These are phyloP conservation scores for Erigeron canadensis DNA, from an alignment of 129 eudicot genomes.

Conservation along the genomic window DNA sequence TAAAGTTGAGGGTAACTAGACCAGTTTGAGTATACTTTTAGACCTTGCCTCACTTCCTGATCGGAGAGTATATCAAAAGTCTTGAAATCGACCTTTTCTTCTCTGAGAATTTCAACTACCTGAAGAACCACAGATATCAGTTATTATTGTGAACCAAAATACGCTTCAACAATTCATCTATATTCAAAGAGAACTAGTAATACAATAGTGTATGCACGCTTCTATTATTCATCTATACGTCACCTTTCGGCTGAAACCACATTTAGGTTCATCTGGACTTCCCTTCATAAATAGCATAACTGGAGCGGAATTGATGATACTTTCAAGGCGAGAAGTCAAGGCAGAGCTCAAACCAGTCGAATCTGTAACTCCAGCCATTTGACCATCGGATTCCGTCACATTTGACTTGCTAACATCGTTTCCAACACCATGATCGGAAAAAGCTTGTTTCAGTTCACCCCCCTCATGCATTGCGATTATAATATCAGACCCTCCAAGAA, in stretches of 20 bases:
- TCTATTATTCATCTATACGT: no score
- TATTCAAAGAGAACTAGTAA: background rate
- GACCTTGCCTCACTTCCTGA: constrained; percentile 94
- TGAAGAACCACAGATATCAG: background rate
- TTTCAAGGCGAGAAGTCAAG: constrained; percentile 56
- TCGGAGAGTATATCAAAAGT: constrained; percentile 77
- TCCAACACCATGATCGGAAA: constrained; percentile 65
- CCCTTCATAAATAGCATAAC: constrained; percentile 98
- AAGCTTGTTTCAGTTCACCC: constrained; percentile 74
- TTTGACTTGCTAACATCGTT: constrained; percentile 37
- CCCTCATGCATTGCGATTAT: constrained; percentile 79
- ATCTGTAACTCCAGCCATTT: constrained; percentile 54
- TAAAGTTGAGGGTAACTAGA: constrained; percentile 97
- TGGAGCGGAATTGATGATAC: constrained; percentile 56
- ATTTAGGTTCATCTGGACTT: constrained; percentile 79
- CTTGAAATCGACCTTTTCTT: constrained; percentile 66
- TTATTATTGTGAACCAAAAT: background rate
- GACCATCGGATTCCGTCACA: constrained; percentile 36
- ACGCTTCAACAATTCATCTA: background rate
- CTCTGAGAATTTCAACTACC: constrained; percentile 82
- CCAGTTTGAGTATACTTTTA: constrained; percentile 91
- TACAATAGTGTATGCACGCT: no score
- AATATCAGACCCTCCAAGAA: constrained; percentile 92
- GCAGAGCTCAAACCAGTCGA: constrained; percentile 69
- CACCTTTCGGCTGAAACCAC: constrained; percentile 91